A percentile compares a stretch with the other conserved stretches of the same genome.
phyloP scores from a whole-genome alignment of 768 basidiomycete genomes.

The Candolleomyces aberdarensis region DNA sequence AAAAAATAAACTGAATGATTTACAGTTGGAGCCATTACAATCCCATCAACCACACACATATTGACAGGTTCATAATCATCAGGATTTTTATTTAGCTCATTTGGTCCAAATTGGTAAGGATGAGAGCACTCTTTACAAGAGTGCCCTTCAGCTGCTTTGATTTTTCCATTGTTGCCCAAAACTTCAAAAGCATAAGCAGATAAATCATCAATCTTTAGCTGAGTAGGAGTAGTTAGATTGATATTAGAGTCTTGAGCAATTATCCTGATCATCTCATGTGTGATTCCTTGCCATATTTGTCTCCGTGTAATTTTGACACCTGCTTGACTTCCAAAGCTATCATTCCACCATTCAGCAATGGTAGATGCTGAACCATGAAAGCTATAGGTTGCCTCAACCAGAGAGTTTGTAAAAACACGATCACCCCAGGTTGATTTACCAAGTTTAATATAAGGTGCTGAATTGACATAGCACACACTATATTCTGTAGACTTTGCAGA shows the following conservation, averaged over 20 bases:
- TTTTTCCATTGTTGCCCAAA: not conserved
- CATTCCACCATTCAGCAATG: not conserved
- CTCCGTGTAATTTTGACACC: not conserved
- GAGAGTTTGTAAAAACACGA: not conserved
- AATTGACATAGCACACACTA: not conserved
- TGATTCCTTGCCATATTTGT: not conserved
- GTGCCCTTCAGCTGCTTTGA: not conserved
- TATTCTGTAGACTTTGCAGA: not conserved
- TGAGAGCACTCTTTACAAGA: not conserved
- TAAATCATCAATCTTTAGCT: not conserved
- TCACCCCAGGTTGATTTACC: not conserved
- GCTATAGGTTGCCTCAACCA: not conserved
- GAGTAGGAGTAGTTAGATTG: not conserved
- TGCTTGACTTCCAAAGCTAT: not conserved
- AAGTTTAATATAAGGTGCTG: not conserved
- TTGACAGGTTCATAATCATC: not conserved
- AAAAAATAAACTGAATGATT: no score
- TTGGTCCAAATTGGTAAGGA: not conserved
- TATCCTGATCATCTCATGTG: not conserved
- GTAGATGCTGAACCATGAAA: not conserved
- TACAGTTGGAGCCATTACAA: not conserved
- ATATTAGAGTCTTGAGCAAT: not conserved
- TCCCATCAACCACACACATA: not conserved
- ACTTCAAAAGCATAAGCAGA: not conserved
- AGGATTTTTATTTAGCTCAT: not conserved